These are phyloP conservation scores for Dactylonectria macrodidyma DNA, from an alignment of 2,329 filamentous ascomycete species.

Conservation along the genomic window DNA sequence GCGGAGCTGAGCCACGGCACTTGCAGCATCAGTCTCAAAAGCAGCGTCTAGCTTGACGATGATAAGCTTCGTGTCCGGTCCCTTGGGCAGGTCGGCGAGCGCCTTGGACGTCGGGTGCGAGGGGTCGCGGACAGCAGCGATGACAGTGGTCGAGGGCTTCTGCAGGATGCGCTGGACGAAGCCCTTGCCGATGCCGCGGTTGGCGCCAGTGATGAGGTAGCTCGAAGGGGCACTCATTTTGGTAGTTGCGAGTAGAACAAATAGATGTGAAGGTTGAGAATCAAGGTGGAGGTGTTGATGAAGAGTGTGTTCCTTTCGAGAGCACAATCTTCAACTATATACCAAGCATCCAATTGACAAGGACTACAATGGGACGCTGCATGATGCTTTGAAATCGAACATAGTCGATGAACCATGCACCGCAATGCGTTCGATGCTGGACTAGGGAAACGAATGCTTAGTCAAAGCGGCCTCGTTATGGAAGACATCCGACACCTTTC, in stretches of 20 bases:
- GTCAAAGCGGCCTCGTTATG: background rate
- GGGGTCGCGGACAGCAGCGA: constrained; percentile 18
- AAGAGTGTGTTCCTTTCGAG: background rate
- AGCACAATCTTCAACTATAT: background rate
- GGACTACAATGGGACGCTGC: background rate
- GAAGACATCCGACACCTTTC: background rate
- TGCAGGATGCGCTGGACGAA: constrained; percentile 56
- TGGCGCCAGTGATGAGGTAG: constrained; percentile 40
- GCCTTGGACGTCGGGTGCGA: background rate
- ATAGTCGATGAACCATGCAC: background rate
- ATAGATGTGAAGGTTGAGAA: background rate
- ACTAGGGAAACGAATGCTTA: background rate
- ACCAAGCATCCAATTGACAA: background rate
- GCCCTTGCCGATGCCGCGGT: constrained; percentile 58
- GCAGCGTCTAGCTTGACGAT: constrained; percentile 16
- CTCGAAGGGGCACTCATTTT: background rate
- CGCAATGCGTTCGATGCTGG: background rate
- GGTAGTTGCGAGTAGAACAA: background rate
- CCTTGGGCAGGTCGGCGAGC: constrained; percentile 5
- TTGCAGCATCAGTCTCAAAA: background rate
- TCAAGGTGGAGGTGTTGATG: background rate
- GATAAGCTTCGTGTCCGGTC: constrained; percentile 2
- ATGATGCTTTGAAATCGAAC: background rate
- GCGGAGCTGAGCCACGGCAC: background rate
- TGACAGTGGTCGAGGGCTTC: constrained; percentile 59